Evolutionary conservation across 1,284 basidiomycete genomes (phyloP).

Genomic region (Microbotryum scabiosae): DNA sequence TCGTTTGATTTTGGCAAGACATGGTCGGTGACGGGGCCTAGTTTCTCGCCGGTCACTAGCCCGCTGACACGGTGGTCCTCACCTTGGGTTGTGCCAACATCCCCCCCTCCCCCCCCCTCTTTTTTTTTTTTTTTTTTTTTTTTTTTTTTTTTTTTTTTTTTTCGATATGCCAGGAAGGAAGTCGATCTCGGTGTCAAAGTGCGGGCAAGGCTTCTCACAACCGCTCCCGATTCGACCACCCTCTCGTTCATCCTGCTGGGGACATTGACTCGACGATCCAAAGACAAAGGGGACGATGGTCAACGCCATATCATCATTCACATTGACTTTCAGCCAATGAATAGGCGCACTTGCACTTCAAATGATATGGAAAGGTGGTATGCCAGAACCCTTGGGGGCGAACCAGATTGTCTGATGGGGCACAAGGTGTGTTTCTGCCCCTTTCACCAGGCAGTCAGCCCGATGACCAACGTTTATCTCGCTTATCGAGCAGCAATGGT

Average conservation of each 20-base stretch:
- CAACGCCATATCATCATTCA: conserved; percentile 65
- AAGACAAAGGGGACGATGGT: conserved; percentile 50
- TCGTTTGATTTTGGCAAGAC: conserved; percentile 74
- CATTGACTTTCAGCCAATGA: conserved; percentile 72
- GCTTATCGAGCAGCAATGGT: conserved; percentile 67
- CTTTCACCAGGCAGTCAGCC: neutral
- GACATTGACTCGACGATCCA: conserved; percentile 52
- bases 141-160: neutral
- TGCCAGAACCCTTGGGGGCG: conserved; percentile 55
- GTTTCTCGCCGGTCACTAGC: neutral
- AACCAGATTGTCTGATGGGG: conserved; percentile 84
- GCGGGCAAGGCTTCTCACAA: conserved; percentile 66
- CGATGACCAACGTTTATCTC: neutral
- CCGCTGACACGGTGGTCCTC: too few species aligned
- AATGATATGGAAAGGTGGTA: conserved; percentile 84
- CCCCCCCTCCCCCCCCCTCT: neutral
- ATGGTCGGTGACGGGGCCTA: conserved; percentile 53
- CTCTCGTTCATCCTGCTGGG: conserved; percentile 85
- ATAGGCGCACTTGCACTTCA: conserved; percentile 60
- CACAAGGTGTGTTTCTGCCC: conserved; percentile 56
- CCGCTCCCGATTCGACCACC: conserved; percentile 82
- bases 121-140: neutral
- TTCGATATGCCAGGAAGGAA: conserved; percentile 50
- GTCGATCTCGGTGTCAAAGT: conserved; percentile 63
- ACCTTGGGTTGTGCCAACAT: neutral